phyloP scores from a whole-genome alignment of 1,284 basidiomycete genomes.

The Mycena sp. region DNA sequence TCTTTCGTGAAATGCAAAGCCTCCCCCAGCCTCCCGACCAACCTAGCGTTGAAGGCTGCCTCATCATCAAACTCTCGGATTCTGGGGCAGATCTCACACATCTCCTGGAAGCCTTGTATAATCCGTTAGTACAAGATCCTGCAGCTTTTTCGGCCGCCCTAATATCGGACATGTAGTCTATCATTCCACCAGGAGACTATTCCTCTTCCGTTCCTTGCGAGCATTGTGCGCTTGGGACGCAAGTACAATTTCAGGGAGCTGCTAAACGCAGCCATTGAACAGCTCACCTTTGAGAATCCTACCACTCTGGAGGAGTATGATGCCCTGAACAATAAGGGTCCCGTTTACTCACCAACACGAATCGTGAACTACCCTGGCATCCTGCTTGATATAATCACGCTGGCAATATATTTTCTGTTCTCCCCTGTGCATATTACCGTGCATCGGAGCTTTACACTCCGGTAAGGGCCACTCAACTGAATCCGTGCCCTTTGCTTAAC shows the following conservation, averaged over 20 bases:
- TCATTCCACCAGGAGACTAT: not conserved
- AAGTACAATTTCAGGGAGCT: constrained; percentile 16
- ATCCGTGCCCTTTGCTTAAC: too few species aligned
- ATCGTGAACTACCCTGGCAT: not conserved
- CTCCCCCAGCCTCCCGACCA: not conserved
- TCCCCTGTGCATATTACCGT: constrained; percentile 12
- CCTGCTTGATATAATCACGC: not conserved
- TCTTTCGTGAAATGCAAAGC: constrained; percentile 8
- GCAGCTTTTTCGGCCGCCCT: not conserved
- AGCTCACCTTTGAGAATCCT: constrained; percentile 8
- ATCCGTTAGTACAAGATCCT: not conserved
- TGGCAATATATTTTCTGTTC: constrained; percentile 4
- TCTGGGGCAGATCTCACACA: not conserved
- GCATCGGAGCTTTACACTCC: not conserved
- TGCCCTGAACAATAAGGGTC: not conserved
- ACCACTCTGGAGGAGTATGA: constrained; percentile 1
- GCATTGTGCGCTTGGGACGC: constrained; percentile 12
- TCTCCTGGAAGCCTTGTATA: constrained; percentile 2
- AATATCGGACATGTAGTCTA: not conserved
- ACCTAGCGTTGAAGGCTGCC: not conserved
- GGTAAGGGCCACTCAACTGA: too few species aligned
- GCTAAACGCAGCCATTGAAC: not conserved
- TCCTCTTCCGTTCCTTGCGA: not conserved
- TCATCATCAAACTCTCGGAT: not conserved
- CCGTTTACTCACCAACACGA: not conserved